Base-by-base conservation (phyloP, 1,139 yeast genomes). In the Geotrichum histeridarum region DNA sequence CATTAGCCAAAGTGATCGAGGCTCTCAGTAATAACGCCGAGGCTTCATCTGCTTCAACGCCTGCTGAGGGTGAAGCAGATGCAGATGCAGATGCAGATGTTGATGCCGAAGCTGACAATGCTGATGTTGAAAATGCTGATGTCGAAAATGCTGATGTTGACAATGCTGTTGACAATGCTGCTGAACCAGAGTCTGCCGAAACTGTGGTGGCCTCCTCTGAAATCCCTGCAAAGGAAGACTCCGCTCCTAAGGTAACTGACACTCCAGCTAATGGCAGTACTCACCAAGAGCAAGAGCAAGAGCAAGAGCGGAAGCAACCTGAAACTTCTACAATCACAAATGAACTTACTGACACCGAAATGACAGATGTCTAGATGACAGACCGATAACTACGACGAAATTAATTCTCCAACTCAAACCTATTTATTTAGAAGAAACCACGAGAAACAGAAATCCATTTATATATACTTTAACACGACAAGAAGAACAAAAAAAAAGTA, bases 1-100 rank as follows among this genome's bases (percentile, higher is more conserved):
- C 42, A n/a, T 37, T 36, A 17, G 49, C 49, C 33, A 46, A 46
- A 22, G 17, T 46, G 17, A 46, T 46, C 12, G 49, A 46, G 35
- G 49, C 49, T 2, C 36, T 42, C 35, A 46, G 49, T 12, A 42
- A 42, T 1, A n/a, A 42, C 18, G 41, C 31, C n/a, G 41, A 9
- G 30, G 30, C 49, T 11, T n/a, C 47, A 8, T 5, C 30, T 14
- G 37, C 47, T 14, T 9, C 8, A 5, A 18, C 14, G 15, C 8
- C 2, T 5, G 39, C 22, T 4, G 39, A 44, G 4, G 39, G 17
- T 14, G 48, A 44, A 2, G 48, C 36, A 31, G 37, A 31, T 12
- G 37, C 47, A 6, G 37, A 43, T 14, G 38, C 11, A 12, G 38
- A 31, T 32, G 47, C 12, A n/a, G 47, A n/a, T n/a, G n/a, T n/a